Evolutionary conservation across 495 filamentous ascomycete species (phyloP).

Genomic region (Margaritispora aquatica): DNA sequence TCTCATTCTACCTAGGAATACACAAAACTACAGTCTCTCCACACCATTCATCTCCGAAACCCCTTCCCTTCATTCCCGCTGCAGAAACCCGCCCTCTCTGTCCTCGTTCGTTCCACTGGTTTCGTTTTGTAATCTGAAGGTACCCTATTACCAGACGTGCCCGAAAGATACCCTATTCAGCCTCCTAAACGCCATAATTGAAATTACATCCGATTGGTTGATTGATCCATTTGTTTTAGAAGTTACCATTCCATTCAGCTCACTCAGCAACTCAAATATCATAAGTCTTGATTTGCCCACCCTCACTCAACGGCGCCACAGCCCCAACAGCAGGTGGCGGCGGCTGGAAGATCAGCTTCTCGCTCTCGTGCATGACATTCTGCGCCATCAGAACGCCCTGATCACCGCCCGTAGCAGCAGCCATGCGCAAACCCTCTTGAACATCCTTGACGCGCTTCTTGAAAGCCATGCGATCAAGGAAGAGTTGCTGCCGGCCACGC

Average conservation of each 20-base stretch:
- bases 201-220: background rate
- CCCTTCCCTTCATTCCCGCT: too few relatives aligned
- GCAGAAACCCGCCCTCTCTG: too few relatives aligned
- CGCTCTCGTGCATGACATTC: conserved; percentile 39
- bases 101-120: too few relatives aligned
- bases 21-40: too few relatives aligned
- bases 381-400: conserved; percentile 52
- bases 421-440: conserved; percentile 66
- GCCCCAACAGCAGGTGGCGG: conserved; percentile 36
- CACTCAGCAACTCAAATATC: conserved; percentile 2
- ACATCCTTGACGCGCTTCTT: conserved; percentile 79
- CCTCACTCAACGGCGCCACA: conserved; percentile 60
- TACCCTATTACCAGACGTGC: background rate
- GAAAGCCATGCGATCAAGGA: conserved; percentile 84
- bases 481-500: conserved; percentile 82
- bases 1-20: background rate
- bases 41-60: background rate
- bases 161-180: conserved; percentile 12
- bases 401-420: conserved; percentile 52
- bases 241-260: background rate
- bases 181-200: conserved; percentile 18
- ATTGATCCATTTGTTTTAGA: too few relatives aligned
- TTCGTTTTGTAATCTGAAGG: too few relatives aligned
- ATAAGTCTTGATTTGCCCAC: conserved; percentile 35
- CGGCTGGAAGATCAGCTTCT: conserved; percentile 56